phyloP scores from a whole-genome alignment of 2,329 filamentous ascomycete species.

The Pyrenochaeta sp. region DNA sequence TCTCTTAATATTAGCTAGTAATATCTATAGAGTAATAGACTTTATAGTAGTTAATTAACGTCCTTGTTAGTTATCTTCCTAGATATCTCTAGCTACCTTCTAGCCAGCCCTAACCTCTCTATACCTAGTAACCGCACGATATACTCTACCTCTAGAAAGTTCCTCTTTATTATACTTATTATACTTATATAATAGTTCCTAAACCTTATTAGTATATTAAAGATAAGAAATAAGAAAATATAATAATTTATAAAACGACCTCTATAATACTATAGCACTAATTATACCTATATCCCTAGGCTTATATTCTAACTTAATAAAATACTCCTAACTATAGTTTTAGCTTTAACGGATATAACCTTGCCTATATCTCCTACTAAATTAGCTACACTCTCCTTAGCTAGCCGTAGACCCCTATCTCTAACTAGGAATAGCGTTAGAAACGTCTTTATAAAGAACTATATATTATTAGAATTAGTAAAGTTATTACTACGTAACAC shows the following conservation, averaged over 20 bases:
- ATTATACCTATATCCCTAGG: slow-evolving; percentile 2
- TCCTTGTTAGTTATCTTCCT: slow-evolving; percentile 3
- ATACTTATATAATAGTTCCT: slow-evolving; percentile 5
- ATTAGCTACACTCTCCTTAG: neutral
- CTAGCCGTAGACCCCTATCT: slow-evolving; percentile 5
- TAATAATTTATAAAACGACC: neutral
- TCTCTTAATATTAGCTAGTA: slow-evolving; percentile 2
- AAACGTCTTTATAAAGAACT: slow-evolving; percentile 7
- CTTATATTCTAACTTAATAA: neutral
- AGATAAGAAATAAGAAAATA: slow-evolving; percentile 6
- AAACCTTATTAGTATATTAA: slow-evolving; percentile 2
- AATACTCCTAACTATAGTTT: neutral
- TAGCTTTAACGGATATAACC: neutral
- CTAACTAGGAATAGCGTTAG: slow-evolving; percentile 7
- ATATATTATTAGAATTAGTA: slow-evolving; percentile 3
- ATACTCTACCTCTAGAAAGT: neutral
- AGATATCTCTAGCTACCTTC: neutral
- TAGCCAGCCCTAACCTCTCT: slow-evolving; percentile 3
- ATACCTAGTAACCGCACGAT: neutral
- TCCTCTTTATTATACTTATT: slow-evolving; percentile 3
- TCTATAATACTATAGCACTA: slow-evolving; percentile 2
- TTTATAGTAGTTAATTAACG: slow-evolving; percentile 1
- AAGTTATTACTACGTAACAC: slow-evolving; percentile 3
- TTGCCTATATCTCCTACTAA: neutral
- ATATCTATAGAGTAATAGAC: slow-evolving; percentile 7